Conservation (phyloP, 1,139 yeast species). For the Suhomyces atakaporum region DNA sequence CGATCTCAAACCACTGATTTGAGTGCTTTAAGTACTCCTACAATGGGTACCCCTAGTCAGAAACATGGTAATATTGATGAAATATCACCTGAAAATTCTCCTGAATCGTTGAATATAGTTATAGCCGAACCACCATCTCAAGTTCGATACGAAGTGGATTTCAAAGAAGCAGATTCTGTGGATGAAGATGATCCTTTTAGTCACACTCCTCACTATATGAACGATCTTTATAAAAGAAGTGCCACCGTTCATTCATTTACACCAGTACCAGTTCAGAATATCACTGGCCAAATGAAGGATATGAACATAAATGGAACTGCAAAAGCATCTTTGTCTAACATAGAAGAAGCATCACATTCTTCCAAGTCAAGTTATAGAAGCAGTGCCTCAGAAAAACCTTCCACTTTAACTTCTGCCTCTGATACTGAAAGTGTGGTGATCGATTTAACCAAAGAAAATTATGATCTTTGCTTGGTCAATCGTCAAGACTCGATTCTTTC, state of each 20-base stretch:
- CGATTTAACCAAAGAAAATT: constrained; percentile 46
- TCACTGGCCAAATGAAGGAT: constrained; percentile 12
- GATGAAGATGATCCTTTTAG: constrained; percentile 14
- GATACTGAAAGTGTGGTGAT: constrained; percentile 43
- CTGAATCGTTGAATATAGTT: constrained; percentile 20
- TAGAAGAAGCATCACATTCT: constrained; percentile 8
- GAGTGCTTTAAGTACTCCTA: constrained; percentile 7
- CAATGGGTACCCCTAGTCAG: not conserved
- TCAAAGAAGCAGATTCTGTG: constrained; percentile 35
- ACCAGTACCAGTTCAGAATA: constrained; percentile 9
- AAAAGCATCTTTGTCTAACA: no score
- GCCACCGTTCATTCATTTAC: constrained; percentile 5
- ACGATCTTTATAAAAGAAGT: constrained; percentile 14
- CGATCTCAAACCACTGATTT: constrained; percentile 11
- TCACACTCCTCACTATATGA: constrained; percentile 12
- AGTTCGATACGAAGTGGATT: constrained; percentile 44
- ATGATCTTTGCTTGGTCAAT: constrained; percentile 39
- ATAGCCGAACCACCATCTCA: constrained; percentile 44
- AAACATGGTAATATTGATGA: not conserved
- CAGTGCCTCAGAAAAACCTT: constrained; percentile 27
- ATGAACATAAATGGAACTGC: constrained; percentile 11
- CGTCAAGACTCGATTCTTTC: constrained; percentile 38
- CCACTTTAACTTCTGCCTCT: constrained; percentile 24
- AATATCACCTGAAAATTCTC: constrained; percentile 1
- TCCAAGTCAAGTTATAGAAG: constrained; percentile 35